Conservation (phyloP, 768 basidiomycete species). For the Cantharellus anzutake region DNA sequence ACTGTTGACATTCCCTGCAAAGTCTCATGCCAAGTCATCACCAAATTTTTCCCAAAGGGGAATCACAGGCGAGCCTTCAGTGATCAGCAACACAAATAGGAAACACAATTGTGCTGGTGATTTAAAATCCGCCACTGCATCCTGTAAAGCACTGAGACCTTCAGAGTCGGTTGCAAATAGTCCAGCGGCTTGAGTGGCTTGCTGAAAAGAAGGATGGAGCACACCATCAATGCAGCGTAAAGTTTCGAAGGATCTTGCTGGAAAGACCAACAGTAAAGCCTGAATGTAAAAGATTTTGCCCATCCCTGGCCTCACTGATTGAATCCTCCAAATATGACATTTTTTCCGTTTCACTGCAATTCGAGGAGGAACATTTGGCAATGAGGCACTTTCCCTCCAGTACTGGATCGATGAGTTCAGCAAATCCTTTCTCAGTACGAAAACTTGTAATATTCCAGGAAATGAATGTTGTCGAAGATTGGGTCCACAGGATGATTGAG, state of each 20-base stretch:
- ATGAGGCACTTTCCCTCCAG: no score
- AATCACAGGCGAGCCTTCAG: background rate
- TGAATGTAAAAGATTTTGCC: background rate
- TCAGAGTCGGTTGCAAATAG: background rate
- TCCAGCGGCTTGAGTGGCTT: background rate
- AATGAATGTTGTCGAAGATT: no score
- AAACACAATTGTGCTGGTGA: background rate
- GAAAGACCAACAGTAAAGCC: background rate
- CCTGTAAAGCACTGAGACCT: background rate
- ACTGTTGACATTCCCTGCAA: background rate
- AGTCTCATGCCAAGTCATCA: background rate
- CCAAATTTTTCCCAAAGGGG: background rate
- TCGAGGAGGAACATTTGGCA: no score
- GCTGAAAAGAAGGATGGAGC: background rate
- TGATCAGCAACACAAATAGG: background rate
- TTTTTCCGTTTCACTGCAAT: no score
- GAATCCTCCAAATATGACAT: no score
- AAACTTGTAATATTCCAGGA: no score
- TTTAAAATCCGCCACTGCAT: background rate
- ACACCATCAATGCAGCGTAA: background rate
- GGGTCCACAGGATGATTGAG: no score
- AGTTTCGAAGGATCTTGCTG: background rate
- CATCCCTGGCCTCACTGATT: no score
- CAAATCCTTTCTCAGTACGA: no score
- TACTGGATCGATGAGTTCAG: no score